Percentiles rank a stretch among this genome's conserved stretches.
These are phyloP conservation scores for Penicillium silybi DNA, from an alignment of 495 filamentous ascomycete species.

Conservation along the genomic window DNA sequence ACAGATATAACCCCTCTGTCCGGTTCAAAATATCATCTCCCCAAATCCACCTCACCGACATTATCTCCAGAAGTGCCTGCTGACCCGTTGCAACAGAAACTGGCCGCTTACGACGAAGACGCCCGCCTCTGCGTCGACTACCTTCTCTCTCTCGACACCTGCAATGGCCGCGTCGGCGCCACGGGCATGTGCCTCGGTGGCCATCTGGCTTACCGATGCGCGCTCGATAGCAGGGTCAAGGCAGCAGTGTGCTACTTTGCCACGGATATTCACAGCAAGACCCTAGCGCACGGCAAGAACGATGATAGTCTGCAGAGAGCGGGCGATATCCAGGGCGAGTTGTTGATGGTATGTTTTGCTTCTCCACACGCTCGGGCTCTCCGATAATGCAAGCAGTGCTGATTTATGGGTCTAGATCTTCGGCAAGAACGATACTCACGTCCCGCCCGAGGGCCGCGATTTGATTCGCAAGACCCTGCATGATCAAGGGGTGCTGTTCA, in stretches of 20 bases:
- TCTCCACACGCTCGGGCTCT: neutral
- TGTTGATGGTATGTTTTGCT: slow-evolving; percentile 55
- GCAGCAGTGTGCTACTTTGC: slow-evolving; percentile 87
- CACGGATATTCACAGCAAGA: slow-evolving; percentile 80
- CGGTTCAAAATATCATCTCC: neutral
- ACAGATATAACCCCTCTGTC: neutral
- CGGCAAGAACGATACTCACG: slow-evolving; percentile 86
- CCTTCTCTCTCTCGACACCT: slow-evolving; percentile 71
- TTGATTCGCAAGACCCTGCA: slow-evolving; percentile 80
- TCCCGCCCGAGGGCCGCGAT: slow-evolving; percentile 80
- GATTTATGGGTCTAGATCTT: slow-evolving; percentile 51
- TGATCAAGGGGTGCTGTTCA: slow-evolving; percentile 68
- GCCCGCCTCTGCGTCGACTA: slow-evolving; percentile 66
- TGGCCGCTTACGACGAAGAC: slow-evolving; percentile 89
- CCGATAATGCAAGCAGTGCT: neutral
- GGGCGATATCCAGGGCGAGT: slow-evolving; percentile 73
- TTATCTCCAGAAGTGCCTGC: neutral
- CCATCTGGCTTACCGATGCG: slow-evolving; percentile 81
- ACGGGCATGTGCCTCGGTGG: slow-evolving; percentile 97
- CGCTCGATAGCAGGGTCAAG: slow-evolving; percentile 69
- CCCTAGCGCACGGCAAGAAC: slow-evolving; percentile 63
- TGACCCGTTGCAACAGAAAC: slow-evolving; percentile 49
- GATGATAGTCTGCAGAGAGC: slow-evolving; percentile 63
- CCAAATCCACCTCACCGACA: neutral
- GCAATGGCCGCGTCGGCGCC: slow-evolving; percentile 78